Percentiles rank a stretch among this genome's conserved stretches.
Evolutionary conservation across 345 rosid species (phyloP).

Genomic region (Zanthoxylum bungeanum): DNA sequence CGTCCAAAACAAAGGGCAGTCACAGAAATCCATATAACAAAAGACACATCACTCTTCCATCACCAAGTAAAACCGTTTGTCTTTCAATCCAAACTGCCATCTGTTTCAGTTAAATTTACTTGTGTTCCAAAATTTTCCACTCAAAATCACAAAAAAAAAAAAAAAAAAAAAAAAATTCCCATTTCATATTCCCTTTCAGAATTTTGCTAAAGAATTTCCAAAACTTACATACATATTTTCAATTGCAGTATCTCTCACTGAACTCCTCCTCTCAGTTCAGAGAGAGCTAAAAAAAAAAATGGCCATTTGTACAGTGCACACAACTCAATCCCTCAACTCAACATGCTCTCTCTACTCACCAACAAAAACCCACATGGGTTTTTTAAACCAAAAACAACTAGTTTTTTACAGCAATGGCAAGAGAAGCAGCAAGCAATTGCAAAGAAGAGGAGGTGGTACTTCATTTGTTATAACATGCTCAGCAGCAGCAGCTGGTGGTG

Average conservation of each 20-base stretch:
- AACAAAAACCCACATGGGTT: constrained; percentile 42
- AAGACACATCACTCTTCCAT: constrained; percentile 37
- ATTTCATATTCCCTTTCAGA: constrained; percentile 26
- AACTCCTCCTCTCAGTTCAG: neutral
- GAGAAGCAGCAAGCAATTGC: constrained; percentile 27
- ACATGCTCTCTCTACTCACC: constrained; percentile 60
- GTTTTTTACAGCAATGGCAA: constrained; percentile 46
- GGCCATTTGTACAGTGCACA: constrained; percentile 73
- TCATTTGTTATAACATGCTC: constrained; percentile 55
- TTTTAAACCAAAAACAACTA: constrained; percentile 37
- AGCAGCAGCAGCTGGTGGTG: too few species aligned
- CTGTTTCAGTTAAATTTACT: constrained; percentile 40
- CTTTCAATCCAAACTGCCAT: constrained; percentile 38
- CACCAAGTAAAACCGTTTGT: constrained; percentile 9
- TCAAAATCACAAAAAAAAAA: neutral
- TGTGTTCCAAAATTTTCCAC: constrained; percentile 21
- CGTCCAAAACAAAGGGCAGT: constrained; percentile 36
- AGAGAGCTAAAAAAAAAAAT: constrained; percentile 31
- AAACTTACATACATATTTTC: neutral
- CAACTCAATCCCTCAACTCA: constrained; percentile 67
- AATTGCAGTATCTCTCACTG: constrained; percentile 9
- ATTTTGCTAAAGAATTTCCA: constrained; percentile 19
- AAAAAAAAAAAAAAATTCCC: neutral
- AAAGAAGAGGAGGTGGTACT: constrained; percentile 22
- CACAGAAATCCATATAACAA: constrained; percentile 31